Evolutionary conservation across 306 rosid species (phyloP), one percentile per base, ranked within the genome.

Genomic region (Trifolium fragiferum): DNA sequence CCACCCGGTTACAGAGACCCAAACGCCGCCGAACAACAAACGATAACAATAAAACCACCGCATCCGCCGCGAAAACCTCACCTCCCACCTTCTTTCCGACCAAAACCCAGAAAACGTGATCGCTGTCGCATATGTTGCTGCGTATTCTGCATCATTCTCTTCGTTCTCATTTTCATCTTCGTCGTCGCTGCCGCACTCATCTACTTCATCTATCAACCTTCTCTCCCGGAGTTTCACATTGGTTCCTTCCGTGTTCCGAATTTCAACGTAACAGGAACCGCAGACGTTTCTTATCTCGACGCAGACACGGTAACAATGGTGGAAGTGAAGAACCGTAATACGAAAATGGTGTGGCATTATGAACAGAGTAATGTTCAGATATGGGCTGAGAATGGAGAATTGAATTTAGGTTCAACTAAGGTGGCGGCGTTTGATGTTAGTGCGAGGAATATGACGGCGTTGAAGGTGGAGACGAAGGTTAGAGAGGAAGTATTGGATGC

Each of bases 1-100:
- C 98, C 98, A 8, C 98, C 98, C 3, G 94, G 93, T 2, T 87
- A 80, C 60, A 77, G 66, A 46, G 86, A 82, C 76, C 84, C 88
- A 12, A 40, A 1, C 85, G 2, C 38, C 18, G 50, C 2, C 21
- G 20, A 20, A 1, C 78, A 78, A 16, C 27, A 25, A 25, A 25
- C 27, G 4, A 27, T 27, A 27, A 27, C 32, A 27, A 27, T 27
- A 2, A 27, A 27, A 74, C 62, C 62, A 13, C 83, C 82, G 0
- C 74, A 65, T 4, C 80, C 81, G 1, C 51, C 40, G 5, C 71
- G 91, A n/a, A 90, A 78, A 20, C 76, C 77, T 4, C 53, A 13
- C 6, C 72, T 86, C 5, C 92, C 96, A 3, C 72, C 86, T 3
- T 35, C 92, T 5, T 81, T 82, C 59, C 79, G 10, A 3, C 87